Conservation (phyloP, 2,329 filamentous ascomycete species). For the Colletotrichum truncatum region DNA sequence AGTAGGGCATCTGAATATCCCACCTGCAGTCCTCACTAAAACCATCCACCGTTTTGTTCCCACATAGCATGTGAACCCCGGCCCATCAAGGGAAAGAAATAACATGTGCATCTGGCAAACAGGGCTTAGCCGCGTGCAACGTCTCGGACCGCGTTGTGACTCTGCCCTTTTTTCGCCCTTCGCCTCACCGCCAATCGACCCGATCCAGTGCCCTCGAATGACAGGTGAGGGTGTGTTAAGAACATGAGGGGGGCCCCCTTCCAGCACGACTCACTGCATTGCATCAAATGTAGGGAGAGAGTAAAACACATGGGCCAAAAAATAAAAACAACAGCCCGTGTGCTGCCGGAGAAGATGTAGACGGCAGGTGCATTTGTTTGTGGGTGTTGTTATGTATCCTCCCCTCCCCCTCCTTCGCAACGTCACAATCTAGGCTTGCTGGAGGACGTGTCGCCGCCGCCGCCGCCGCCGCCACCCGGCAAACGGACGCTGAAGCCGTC, state of each 20-base stretch:
- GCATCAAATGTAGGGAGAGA: background rate
- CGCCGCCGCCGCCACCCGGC: background rate
- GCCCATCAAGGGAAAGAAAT: background rate
- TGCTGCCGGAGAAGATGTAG: background rate
- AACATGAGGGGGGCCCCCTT: background rate
- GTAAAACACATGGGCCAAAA: background rate
- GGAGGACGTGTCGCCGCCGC: constrained; percentile 8
- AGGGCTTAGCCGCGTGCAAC: background rate
- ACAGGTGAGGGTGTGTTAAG: background rate
- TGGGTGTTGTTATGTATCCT: background rate
- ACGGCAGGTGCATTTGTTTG: constrained; percentile 13
- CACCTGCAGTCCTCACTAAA: background rate
- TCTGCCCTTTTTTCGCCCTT: background rate
- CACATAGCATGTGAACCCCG: constrained; percentile 5
- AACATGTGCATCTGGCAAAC: background rate
- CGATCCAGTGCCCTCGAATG: background rate
- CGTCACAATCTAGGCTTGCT: background rate
- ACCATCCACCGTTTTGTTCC: no score
- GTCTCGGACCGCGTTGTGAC: background rate
- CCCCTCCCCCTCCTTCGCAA: background rate
- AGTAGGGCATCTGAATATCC: no score
- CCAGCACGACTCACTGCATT: background rate
- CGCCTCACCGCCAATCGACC: constrained; percentile 21
- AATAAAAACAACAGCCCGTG: background rate
- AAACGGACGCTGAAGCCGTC: background rate